Base-by-base conservation (phyloP, 2,329 filamentous ascomycete species). In the Byssothecium circinans region DNA sequence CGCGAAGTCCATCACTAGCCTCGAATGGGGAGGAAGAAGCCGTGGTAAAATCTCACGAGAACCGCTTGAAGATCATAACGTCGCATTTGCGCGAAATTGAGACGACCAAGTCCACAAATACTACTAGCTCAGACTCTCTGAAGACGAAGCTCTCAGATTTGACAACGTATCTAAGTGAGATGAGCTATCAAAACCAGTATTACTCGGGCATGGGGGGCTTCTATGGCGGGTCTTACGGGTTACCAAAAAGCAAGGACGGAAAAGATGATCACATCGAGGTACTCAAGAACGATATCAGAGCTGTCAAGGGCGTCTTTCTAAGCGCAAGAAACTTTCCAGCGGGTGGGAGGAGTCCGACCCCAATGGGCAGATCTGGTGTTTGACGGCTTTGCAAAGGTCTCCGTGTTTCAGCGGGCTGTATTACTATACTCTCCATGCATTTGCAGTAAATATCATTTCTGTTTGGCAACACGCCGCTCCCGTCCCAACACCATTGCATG, bases 261-360 rank as follows among this genome's bases (percentile, higher is more conserved):
- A 77, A 79, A 56, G 76, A 80, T 20, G 88, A 92, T 69, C 86
- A 88, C 70, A 84, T 90, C 59, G 83, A 83, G 53, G 83, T 81
- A 64, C 78, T 88, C 17, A 88, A 88, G 72, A 83, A 83, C 54
- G 88, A 86, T 52, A 91, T 95, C 42, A 76, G 89, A 54, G 81
- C 87, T 47, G 82, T 94, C 34, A 95, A 95, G 75, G 89, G 89
- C 1, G 81, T 89, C 10, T 74, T 94, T 57, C 70, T 95, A 46
- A 89, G 84, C 61, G 82, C 88, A 4, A 82, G 86, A 61, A 88
- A 83, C 60, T 92, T 92, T 56, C 86, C 68, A 3, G 58, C 59
- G 40, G 66, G 65, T 8, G 61, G 64, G 1, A 58, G 56, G 43
- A 57, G 40, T 38, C 10, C 58, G 2, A 57, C 62, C 43, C 54